Conservation (phyloP, 257 asterid species). For the Primulina eburnea region DNA sequence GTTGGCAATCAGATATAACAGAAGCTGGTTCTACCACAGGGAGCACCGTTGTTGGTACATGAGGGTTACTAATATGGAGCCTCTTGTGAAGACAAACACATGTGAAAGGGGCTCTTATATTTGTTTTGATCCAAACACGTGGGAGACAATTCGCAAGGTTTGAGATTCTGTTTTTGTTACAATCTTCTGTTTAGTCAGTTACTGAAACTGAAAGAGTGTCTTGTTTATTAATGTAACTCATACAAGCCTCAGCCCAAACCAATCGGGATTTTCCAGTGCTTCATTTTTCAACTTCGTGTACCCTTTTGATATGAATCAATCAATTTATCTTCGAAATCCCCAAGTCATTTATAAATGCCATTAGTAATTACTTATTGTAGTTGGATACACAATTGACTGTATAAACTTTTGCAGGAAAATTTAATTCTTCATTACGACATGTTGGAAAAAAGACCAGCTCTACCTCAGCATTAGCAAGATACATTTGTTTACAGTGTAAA, state of each 20-base stretch:
- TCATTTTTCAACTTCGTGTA: slow-evolving; percentile 5
- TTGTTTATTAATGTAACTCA: too few relatives aligned
- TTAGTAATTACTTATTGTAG: neutral
- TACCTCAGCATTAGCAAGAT: slow-evolving; percentile 67
- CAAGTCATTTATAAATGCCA: too few relatives aligned
- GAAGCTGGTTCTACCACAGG: slow-evolving; percentile 63
- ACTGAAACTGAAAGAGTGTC: too few relatives aligned
- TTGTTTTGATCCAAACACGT: slow-evolving; percentile 90
- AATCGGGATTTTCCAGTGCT: slow-evolving; percentile 2
- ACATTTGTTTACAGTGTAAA: slow-evolving; percentile 31
- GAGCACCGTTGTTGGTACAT: slow-evolving; percentile 69
- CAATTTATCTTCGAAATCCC: neutral
- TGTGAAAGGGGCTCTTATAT: slow-evolving; percentile 88
- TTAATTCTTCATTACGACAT: slow-evolving; percentile 77
- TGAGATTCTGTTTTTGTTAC: slow-evolving; percentile 10
- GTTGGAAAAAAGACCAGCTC: slow-evolving; percentile 81
- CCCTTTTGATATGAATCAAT: neutral
- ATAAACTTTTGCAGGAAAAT: slow-evolving; percentile 72
- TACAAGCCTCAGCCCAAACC: neutral
- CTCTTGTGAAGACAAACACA: slow-evolving; percentile 69
- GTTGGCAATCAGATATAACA: slow-evolving; percentile 33
- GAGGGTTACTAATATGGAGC: slow-evolving; percentile 78
- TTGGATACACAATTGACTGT: slow-evolving; percentile 5
- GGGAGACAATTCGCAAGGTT: slow-evolving; percentile 98
- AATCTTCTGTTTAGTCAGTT: too few relatives aligned